Evolutionary conservation across 108 stramenopile genomes (phyloP).

Genomic region (Skeletonema menzelii): DNA sequence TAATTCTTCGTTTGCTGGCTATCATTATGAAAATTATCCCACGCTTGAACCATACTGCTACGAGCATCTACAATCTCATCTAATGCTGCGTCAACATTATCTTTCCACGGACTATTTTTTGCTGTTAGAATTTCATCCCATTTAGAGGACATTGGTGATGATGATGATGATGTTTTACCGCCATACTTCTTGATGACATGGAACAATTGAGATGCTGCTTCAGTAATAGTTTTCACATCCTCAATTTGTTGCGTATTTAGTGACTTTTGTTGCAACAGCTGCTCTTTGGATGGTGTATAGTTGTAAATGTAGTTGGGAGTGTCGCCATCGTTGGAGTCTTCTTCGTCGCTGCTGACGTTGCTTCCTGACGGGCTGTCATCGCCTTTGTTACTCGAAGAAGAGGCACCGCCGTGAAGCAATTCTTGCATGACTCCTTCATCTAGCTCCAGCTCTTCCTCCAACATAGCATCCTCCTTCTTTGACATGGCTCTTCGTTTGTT

Average conservation of each 20-base stretch:
- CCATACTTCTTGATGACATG: conserved; percentile 29
- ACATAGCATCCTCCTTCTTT: background rate
- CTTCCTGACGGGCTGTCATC: background rate
- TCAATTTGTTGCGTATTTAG: background rate
- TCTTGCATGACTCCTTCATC: background rate
- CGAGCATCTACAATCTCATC: conserved; percentile 29
- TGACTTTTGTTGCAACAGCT: background rate
- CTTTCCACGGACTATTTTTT: conserved; percentile 13
- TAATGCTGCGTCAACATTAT: conserved; percentile 17
- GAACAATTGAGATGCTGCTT: conserved; percentile 10
- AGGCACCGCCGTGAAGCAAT: background rate
- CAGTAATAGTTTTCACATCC: conserved; percentile 1
- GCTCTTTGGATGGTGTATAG: background rate
- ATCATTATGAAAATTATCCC: background rate
- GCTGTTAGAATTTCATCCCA: conserved; percentile 1
- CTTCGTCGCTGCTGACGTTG: background rate
- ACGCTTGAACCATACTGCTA: conserved; percentile 10
- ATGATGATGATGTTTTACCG: background rate
- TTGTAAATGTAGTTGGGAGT: background rate
- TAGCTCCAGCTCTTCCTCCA: background rate
- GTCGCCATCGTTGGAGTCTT: background rate
- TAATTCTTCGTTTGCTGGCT: background rate
- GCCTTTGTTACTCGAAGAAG: too few species aligned
- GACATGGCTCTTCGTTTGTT: background rate
- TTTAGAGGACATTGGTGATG: background rate